Percentiles rank a stretch among this genome's conserved stretches.
Evolutionary conservation across 257 asterid species (phyloP).

Genomic region (Lycium ferocissimum): DNA sequence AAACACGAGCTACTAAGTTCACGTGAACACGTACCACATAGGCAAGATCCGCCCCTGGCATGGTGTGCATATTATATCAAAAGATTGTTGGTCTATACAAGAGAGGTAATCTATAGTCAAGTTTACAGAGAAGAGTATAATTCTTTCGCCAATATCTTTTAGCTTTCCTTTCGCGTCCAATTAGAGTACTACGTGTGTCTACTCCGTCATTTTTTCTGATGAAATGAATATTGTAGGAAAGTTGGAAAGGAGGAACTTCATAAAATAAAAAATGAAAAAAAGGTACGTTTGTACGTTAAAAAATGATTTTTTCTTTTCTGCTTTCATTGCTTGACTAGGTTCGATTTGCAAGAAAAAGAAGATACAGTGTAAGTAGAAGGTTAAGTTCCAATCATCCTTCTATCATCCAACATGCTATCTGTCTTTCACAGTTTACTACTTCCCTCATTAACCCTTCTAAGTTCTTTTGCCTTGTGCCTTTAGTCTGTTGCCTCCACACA

Average conservation of each 20-base stretch:
- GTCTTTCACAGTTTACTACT: no score
- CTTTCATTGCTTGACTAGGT: slow-evolving; percentile 19
- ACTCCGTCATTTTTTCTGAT: not conserved
- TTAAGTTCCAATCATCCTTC: not conserved
- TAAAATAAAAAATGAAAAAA: not conserved
- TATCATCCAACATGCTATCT: not conserved
- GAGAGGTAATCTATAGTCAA: not conserved
- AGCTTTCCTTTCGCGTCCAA: not conserved
- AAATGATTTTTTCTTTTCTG: not conserved
- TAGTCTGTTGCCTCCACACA: not conserved
- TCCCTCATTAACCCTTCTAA: no score
- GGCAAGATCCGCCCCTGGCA: not conserved
- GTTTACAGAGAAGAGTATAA: not conserved
- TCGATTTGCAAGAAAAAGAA: not conserved
- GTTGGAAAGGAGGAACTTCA: not conserved
- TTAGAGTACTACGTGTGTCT: not conserved
- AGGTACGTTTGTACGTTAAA: not conserved
- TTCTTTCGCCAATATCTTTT: not conserved
- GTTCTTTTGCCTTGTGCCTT: not conserved
- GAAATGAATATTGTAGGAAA: not conserved
- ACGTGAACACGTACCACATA: no score
- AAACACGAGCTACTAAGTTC: no score
- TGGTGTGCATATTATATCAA: not conserved
- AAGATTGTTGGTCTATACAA: not conserved
- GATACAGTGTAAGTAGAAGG: not conserved